Base-by-base conservation (phyloP, 352 stramenopile species). In the Phytophthora sp. region DNA sequence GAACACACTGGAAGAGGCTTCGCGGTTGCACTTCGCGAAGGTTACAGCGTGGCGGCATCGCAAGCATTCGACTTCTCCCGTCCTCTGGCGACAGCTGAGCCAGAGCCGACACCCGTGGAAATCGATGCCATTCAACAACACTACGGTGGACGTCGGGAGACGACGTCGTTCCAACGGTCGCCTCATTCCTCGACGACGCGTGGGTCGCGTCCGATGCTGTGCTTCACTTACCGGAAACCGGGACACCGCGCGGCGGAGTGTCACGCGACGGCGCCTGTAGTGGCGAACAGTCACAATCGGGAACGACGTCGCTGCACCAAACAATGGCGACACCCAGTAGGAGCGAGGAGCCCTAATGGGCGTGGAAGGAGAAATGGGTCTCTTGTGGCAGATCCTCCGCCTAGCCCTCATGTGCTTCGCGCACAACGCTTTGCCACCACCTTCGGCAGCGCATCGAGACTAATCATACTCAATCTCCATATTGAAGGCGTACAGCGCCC, bases 251-350 rank as follows among this genome's bases (percentile, higher is more conserved):
- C 50, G 35, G 44, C 50, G 11, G 45, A 53, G 18, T 66, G 55
- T 30, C 21, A 26, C 21, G 61, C 62, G 0, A 44, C 57, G 20
- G 39, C 57, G 18, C 57, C 35, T n/a, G 45, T 60, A 0, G 2
- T 57, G 27, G 35, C 46, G 5, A 49, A 52, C 39, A 30, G n/a
- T 65, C 18, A 47, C 49, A 20, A 20, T 18, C 1, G 7, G 16
- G 16, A 20, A 26, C 42, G 44, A 57, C 44, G 38, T 41, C 29
- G 38, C 31, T 36, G n/a, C 9, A 15, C 13, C n/a, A n/a, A n/a
- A n/a, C n/a, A n/a, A n/a, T 23, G 60, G n/a, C n/a, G 49, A 58
- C 47, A 52, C 30, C 46, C 54, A 66, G 63, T 57, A 21, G 35
- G n/a, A 16, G 35, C 7, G 16, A n/a, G n/a, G n/a, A n/a, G n/a